Conservation (phyloP, 768 basidiomycete species). For the Hemileccinum impolitum region DNA sequence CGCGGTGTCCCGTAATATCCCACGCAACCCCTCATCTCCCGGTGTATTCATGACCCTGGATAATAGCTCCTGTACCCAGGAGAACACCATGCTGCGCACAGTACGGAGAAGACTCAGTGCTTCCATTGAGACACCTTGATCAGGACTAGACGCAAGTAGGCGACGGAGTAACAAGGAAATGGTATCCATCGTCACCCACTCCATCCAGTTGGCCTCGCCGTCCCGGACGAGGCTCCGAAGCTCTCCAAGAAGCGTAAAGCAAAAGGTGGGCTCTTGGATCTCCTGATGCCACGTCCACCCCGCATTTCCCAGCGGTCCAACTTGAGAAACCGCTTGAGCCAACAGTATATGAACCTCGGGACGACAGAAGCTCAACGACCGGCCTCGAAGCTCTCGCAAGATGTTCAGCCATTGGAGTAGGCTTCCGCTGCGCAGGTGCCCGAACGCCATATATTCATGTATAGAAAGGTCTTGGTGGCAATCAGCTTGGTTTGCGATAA, state of each 20-base stretch:
- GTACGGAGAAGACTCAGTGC: slow-evolving; percentile 25
- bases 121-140: slow-evolving; percentile 12
- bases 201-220: slow-evolving; percentile 40
- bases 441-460: slow-evolving; percentile 46
- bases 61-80: slow-evolving; percentile 36
- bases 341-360: slow-evolving; percentile 41
- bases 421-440: slow-evolving; percentile 41
- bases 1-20: slow-evolving; percentile 15
- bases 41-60: slow-evolving; percentile 12
- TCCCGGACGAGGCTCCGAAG: slow-evolving; percentile 30
- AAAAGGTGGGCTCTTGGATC: slow-evolving; percentile 31
- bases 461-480: slow-evolving; percentile 39
- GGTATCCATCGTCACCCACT: slow-evolving; percentile 29
- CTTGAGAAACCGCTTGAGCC: slow-evolving; percentile 41
- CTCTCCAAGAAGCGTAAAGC: slow-evolving; percentile 32
- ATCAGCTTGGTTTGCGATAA: slow-evolving; percentile 40
- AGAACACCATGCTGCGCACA: slow-evolving; percentile 29
- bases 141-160: slow-evolving; percentile 26
- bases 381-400: slow-evolving; percentile 37
- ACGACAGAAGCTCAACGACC: slow-evolving; percentile 35
- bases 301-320: slow-evolving; percentile 27
- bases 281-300: slow-evolving; percentile 40
- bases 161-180: slow-evolving; percentile 34
- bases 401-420: slow-evolving; percentile 52
- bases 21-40: slow-evolving; percentile 1